phyloP scores from a whole-genome alignment of 495 filamentous ascomycete species.

The Friedmanniomyces endolithicus region DNA sequence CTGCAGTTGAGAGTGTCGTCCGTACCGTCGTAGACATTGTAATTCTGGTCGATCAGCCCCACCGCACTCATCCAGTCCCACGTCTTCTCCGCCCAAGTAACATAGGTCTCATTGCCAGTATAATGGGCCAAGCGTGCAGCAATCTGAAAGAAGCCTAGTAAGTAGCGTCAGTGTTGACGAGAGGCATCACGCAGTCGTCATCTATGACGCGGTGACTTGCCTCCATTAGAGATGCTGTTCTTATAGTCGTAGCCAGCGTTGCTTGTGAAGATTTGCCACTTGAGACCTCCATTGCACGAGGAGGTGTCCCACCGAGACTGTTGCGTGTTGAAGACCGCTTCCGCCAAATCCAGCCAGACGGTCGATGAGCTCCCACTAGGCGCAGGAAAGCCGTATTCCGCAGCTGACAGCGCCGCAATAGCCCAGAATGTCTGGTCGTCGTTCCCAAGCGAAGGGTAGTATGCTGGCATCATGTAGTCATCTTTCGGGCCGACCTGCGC shows the following conservation, averaged over 20 bases:
- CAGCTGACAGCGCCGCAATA: conserved; percentile 57
- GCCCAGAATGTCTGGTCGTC: conserved; percentile 56
- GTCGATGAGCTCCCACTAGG: conserved; percentile 38
- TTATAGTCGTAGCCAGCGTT: conserved; percentile 50
- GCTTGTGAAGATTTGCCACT: conserved; percentile 44
- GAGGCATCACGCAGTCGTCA: no score
- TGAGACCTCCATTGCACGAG: conserved; percentile 41
- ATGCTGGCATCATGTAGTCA: conserved; percentile 24
- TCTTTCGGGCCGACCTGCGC: conserved; percentile 30
- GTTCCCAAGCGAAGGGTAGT: conserved; percentile 12
- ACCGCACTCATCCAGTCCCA: conserved; percentile 27
- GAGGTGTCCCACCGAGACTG: conserved; percentile 37
- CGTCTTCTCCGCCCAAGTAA: conserved; percentile 27
- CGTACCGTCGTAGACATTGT: conserved; percentile 30
- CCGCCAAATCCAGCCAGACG: conserved; percentile 47
- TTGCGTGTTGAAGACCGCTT: conserved; percentile 30
- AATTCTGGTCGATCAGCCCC: conserved; percentile 25
- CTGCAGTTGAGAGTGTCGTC: conserved; percentile 26
- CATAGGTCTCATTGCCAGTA: conserved; percentile 51
- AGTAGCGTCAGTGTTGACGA: no score
- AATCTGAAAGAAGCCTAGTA: conserved; percentile 56
- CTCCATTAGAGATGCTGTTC: conserved; percentile 58
- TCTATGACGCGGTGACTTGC: no score
- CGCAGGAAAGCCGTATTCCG: conserved; percentile 61
- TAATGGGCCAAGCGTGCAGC: conserved; percentile 58